phyloP scores from a whole-genome alignment of 139 green algal genomes.

The Chlorella ohadii region DNA sequence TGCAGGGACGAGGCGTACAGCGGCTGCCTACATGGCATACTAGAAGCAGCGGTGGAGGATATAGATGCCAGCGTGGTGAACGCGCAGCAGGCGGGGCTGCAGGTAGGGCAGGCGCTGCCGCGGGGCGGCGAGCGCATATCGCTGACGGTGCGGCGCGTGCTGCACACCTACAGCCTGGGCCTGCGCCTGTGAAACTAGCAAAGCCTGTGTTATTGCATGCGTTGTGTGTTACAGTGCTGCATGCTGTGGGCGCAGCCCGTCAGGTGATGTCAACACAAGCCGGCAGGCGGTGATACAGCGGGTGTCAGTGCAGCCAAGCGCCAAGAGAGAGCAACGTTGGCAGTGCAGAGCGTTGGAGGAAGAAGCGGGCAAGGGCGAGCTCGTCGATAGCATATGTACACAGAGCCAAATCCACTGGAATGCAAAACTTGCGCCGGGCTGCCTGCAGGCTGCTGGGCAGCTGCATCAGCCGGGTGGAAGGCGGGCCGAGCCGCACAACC shows the following conservation, averaged over 20 bases:
- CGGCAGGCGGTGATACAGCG: background rate
- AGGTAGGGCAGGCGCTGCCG: background rate
- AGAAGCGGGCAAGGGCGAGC: background rate
- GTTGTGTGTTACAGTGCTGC: background rate
- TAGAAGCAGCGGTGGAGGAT: conserved; percentile 1
- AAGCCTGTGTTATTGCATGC: no score
- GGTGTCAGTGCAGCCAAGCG: background rate
- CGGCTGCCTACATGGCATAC: conserved; percentile 12
- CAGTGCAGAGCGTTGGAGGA: background rate
- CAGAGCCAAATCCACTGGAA: background rate
- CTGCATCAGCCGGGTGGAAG: no score
- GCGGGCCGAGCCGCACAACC: no score
- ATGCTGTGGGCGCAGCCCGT: background rate
- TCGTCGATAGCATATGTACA: no score
- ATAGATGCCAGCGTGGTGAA: conserved; percentile 30
- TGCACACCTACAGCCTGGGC: conserved; percentile 20
- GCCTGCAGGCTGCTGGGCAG: no score
- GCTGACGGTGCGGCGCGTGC: conserved; percentile 18
- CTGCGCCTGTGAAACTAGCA: background rate
- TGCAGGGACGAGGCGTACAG: conserved; percentile 27
- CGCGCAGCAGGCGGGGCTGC: background rate
- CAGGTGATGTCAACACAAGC: background rate
- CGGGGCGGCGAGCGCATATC: conserved; percentile 23
- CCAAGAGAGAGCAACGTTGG: background rate
- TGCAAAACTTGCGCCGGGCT: background rate